These are phyloP conservation scores for Penicillium coprophilum DNA, from an alignment of 495 filamentous ascomycete species.

Conservation along the genomic window DNA sequence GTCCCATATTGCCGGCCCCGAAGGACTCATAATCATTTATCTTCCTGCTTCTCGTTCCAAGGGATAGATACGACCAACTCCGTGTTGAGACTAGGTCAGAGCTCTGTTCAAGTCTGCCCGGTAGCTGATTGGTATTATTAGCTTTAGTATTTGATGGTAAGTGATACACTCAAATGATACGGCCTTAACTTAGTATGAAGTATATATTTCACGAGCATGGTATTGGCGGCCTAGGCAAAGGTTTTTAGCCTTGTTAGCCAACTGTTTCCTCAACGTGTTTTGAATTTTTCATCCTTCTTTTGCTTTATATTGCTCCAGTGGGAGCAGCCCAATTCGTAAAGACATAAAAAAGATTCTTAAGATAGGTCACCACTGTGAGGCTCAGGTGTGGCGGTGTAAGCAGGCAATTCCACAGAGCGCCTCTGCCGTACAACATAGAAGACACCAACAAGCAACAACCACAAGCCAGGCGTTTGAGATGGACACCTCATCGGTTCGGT, in stretches of 20 bases:
- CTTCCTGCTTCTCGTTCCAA: not conserved
- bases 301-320: too few species aligned
- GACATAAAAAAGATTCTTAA: not conserved
- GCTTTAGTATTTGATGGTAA: not conserved
- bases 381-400: conserved; percentile 10
- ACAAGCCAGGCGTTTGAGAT: not conserved
- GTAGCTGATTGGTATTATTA: not conserved
- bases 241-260: too few species aligned
- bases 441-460: conserved; percentile 1
- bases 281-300: too few species aligned
- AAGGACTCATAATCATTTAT: not conserved
- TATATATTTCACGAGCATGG: too few species aligned
- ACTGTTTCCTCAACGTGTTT: too few species aligned
- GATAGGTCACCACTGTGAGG: not conserved
- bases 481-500: conserved; percentile 4
- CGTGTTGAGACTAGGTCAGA: not conserved
- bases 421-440: not conserved
- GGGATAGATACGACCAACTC: not conserved
- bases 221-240: too few species aligned
- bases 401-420: conserved; percentile 1
- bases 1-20: not conserved
- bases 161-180: too few species aligned
- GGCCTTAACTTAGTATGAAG: too few species aligned
- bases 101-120: not conserved
- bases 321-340: not conserved